Evolutionary conservation across 441 rosid species (phyloP).

Genomic region (Aleurites moluccanus): DNA sequence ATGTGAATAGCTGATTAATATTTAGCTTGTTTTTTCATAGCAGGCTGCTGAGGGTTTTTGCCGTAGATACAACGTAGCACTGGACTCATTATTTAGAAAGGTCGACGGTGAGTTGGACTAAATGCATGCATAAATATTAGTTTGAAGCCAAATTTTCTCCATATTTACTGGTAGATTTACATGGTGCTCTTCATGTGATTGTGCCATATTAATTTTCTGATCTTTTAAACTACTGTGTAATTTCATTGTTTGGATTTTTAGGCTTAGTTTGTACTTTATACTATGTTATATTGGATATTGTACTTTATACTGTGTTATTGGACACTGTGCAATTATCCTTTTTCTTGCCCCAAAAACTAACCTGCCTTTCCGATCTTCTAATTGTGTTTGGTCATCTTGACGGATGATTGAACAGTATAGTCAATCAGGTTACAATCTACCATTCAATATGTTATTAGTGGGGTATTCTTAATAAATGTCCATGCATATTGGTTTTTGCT

Average conservation of each 20-base stretch:
- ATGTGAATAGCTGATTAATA: conserved; percentile 5
- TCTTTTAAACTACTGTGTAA: not conserved
- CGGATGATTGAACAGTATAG: not conserved
- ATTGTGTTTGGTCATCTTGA: not conserved
- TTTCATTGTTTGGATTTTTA: not conserved
- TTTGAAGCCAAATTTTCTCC: not conserved
- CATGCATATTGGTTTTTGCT: not conserved
- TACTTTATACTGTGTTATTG: conserved; percentile 1
- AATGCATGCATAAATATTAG: conserved; percentile 4
- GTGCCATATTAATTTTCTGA: not conserved
- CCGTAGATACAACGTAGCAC: conserved; percentile 66
- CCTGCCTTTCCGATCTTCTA: not conserved
- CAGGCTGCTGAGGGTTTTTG: conserved; percentile 98
- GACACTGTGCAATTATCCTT: not conserved
- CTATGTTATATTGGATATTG: not conserved
- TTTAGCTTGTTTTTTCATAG: conserved; percentile 24
- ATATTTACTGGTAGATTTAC: not conserved
- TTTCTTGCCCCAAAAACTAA: not conserved
- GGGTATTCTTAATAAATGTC: not conserved
- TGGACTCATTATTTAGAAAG: conserved; percentile 63
- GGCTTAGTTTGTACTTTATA: too few relatives aligned
- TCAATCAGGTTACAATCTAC: not conserved
- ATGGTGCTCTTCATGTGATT: not conserved
- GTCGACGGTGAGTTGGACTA: conserved; percentile 60
- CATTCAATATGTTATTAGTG: not conserved